These are phyloP conservation scores for Sporobolus alterniflorus DNA, from an alignment of 202 grass and related monocot species.

Conservation along the genomic window DNA sequence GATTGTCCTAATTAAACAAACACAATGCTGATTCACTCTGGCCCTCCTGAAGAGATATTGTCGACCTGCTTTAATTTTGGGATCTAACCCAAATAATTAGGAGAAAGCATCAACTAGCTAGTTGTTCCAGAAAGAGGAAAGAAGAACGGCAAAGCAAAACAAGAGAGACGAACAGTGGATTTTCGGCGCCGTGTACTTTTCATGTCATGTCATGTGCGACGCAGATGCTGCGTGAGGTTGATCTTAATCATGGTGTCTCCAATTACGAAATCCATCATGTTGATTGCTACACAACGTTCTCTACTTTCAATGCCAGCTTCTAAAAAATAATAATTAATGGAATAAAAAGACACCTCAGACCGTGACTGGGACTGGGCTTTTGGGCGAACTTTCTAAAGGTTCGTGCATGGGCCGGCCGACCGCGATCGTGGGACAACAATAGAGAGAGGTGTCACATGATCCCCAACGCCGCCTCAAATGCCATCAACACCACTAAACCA, in stretches of 20 bases:
- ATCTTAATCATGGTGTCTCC: constrained; percentile 38
- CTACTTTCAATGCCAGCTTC: not conserved
- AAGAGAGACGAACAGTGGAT: constrained; percentile 32
- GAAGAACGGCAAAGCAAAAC: constrained; percentile 5
- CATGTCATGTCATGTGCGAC: constrained; percentile 9
- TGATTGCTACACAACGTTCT: not conserved
- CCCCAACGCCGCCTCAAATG: too few species aligned
- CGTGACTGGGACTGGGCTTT: constrained; percentile 16
- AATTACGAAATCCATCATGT: constrained; percentile 21
- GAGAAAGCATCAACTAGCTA: not conserved
- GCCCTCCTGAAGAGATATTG: not conserved
- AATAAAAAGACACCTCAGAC: not conserved
- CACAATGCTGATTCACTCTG: not conserved
- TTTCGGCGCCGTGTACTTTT: constrained; percentile 31
- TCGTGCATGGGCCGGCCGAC: not conserved
- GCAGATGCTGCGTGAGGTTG: constrained; percentile 1
- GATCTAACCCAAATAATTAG: not conserved
- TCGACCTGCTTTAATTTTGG: constrained; percentile 10
- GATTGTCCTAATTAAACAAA: not conserved
- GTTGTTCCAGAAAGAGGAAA: not conserved
- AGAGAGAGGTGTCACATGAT: too few species aligned
- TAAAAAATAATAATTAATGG: not conserved
- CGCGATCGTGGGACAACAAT: too few species aligned
- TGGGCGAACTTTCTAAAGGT: constrained; percentile 25
- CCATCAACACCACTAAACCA: too few species aligned